phyloP scores from a whole-genome alignment of 805 yeast genomes.

The Yamadazyma takamatsuzukensis region DNA sequence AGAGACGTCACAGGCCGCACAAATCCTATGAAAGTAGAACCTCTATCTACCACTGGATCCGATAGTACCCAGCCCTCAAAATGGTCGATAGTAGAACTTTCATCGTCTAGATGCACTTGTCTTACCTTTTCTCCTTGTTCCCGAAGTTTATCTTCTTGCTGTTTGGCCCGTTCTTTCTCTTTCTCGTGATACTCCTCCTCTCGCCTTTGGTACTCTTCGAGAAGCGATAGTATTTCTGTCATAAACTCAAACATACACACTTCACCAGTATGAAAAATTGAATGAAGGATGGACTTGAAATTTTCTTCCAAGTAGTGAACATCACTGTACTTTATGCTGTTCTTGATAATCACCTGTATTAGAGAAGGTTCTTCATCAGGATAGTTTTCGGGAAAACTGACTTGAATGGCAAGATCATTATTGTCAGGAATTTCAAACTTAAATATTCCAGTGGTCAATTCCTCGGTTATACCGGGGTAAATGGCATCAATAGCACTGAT shows the following conservation, averaged over 20 bases:
- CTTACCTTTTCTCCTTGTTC: slow-evolving; percentile 5
- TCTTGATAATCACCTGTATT: slow-evolving; percentile 47
- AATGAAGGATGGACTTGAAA: slow-evolving; percentile 50
- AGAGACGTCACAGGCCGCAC: slow-evolving; percentile 60
- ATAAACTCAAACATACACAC: slow-evolving; percentile 81
- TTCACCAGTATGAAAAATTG: slow-evolving; percentile 52
- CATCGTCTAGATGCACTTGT: background rate
- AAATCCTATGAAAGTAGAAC: slow-evolving; percentile 80
- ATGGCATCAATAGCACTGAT: slow-evolving; percentile 82
- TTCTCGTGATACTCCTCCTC: slow-evolving; percentile 12
- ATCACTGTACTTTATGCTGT: slow-evolving; percentile 36
- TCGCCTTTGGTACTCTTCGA: slow-evolving; percentile 33
- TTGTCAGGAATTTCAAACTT: slow-evolving; percentile 60
- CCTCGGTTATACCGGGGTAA: slow-evolving; percentile 60
- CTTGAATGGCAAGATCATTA: slow-evolving; percentile 54
- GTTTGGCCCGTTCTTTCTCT: slow-evolving; percentile 1
- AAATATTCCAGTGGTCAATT: slow-evolving; percentile 35
- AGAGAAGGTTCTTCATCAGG: slow-evolving; percentile 66
- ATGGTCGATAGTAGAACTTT: slow-evolving; percentile 31
- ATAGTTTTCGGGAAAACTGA: slow-evolving; percentile 69
- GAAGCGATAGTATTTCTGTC: slow-evolving; percentile 54
- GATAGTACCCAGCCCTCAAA: slow-evolving; percentile 74
- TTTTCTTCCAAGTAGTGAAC: slow-evolving; percentile 39
- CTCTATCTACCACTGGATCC: slow-evolving; percentile 77
- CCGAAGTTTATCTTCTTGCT: background rate